phyloP scores from a whole-genome alignment of 352 stramenopile species.

The Globisporangium nagaii region DNA sequence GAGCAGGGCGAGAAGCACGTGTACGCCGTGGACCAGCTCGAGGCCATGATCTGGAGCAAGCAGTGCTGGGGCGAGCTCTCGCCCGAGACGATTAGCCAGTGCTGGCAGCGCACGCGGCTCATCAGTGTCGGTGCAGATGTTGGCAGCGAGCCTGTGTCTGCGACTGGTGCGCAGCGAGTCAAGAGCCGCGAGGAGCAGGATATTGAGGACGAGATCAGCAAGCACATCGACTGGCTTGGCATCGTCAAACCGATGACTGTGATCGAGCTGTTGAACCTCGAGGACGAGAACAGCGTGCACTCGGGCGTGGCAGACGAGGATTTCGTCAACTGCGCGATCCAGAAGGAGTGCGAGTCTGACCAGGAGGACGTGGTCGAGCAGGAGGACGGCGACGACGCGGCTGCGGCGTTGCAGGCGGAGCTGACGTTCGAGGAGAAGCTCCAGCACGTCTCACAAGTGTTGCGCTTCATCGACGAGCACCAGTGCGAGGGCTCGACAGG shows the following conservation, averaged over 20 bases:
- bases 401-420: not conserved
- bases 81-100: not conserved
- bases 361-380: not conserved
- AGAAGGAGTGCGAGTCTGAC: slow-evolving; percentile 4
- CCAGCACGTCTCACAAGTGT: slow-evolving; percentile 4
- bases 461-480: slow-evolving; percentile 7
- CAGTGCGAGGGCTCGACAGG: not conserved
- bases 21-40: slow-evolving; percentile 13
- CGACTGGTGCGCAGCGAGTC: not conserved
- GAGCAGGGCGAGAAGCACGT: slow-evolving; percentile 11
- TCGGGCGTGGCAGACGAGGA: slow-evolving; percentile 7
- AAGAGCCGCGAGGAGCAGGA: slow-evolving; percentile 5
- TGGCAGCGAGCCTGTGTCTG: not conserved
- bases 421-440: slow-evolving; percentile 7
- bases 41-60: slow-evolving; percentile 14
- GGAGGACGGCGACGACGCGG: not conserved
- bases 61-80: slow-evolving; percentile 5
- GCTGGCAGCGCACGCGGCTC: slow-evolving; percentile 4
- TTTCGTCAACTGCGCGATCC: slow-evolving; percentile 8
- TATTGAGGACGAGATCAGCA: slow-evolving; percentile 1
- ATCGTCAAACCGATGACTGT: not conserved
- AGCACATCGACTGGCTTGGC: slow-evolving; percentile 8
- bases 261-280: slow-evolving; percentile 1
- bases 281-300: slow-evolving; percentile 9
- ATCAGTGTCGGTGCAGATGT: not conserved